Evolutionary conservation across 441 rosid genomes (phyloP).

Genomic region (Erysimum cheiri): DNA sequence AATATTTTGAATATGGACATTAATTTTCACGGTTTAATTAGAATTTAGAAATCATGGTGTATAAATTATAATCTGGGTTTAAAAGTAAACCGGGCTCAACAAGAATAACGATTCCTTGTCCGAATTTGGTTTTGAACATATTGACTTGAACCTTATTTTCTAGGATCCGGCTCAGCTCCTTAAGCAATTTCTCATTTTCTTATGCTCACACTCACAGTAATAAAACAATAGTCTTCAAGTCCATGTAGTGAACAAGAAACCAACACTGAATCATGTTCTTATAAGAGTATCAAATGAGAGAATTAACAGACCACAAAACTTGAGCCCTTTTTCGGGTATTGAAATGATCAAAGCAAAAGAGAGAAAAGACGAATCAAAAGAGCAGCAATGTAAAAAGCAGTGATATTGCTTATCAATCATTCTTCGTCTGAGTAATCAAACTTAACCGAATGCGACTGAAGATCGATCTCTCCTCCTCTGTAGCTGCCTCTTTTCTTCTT

Average conservation of each 20-base stretch:
- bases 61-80: not conserved
- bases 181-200: not conserved
- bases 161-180: not conserved
- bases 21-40: not conserved
- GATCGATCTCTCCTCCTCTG: constrained; percentile 94
- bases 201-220: not conserved
- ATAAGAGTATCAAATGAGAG: constrained; percentile 21
- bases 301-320: constrained; percentile 30
- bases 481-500: constrained; percentile 96
- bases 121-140: not conserved
- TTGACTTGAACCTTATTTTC: not conserved
- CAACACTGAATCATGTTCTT: constrained; percentile 13
- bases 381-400: not conserved
- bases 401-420: constrained; percentile 36
- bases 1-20: not conserved
- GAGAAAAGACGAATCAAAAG: constrained; percentile 3
- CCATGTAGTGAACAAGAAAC: not conserved
- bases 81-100: not conserved
- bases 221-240: not conserved
- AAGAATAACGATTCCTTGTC: not conserved
- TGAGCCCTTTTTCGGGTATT: constrained; percentile 31
- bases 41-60: not conserved
- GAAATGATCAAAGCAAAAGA: constrained; percentile 11
- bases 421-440: constrained; percentile 87
- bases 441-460: constrained; percentile 81